A percentile compares a stretch with the other conserved stretches of the same genome.
phyloP scores from a whole-genome alignment of 75 land plant genomes.

The Pinus taeda region DNA sequence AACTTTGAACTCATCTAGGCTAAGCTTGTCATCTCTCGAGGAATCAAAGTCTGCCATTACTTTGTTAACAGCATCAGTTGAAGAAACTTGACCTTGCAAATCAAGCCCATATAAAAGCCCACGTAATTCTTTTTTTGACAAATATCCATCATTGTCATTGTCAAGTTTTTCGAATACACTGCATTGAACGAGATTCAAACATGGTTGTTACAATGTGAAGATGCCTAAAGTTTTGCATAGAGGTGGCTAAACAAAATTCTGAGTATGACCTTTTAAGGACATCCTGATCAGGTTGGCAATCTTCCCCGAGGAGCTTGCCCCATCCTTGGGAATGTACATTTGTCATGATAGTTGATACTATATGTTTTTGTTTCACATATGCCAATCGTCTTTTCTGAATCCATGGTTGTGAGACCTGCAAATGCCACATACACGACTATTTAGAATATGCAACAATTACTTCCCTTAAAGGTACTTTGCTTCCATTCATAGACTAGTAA shows the following conservation, averaged over 20 bases:
- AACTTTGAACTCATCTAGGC: slow-evolving; percentile 33
- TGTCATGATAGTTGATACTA: slow-evolving; percentile 34
- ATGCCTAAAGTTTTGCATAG: background rate
- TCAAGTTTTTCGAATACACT: slow-evolving; percentile 52
- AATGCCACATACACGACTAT: background rate
- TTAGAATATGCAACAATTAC: no score
- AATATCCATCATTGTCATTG: slow-evolving; percentile 15
- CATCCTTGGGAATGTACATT: slow-evolving; percentile 21
- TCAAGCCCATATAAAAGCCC: slow-evolving; percentile 43
- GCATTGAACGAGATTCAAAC: slow-evolving; percentile 4
- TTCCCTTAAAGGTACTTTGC: no score
- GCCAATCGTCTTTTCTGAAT: slow-evolving; percentile 49
- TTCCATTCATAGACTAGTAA: no score
- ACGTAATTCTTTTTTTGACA: slow-evolving; percentile 32
- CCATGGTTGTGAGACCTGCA: slow-evolving; percentile 71
- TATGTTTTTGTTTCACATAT: slow-evolving; percentile 50
- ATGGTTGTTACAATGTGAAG: background rate
- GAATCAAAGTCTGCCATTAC: slow-evolving; percentile 33
- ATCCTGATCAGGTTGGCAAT: slow-evolving; percentile 29
- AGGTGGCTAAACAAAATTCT: background rate
- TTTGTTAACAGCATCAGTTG: slow-evolving; percentile 16
- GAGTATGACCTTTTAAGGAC: slow-evolving; percentile 23
- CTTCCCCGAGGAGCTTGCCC: slow-evolving; percentile 31
- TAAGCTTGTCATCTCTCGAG: slow-evolving; percentile 18
- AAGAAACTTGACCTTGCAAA: slow-evolving; percentile 17